Conservation (phyloP, 495 filamentous ascomycete genomes). For the Rhypophila decipiens region DNA sequence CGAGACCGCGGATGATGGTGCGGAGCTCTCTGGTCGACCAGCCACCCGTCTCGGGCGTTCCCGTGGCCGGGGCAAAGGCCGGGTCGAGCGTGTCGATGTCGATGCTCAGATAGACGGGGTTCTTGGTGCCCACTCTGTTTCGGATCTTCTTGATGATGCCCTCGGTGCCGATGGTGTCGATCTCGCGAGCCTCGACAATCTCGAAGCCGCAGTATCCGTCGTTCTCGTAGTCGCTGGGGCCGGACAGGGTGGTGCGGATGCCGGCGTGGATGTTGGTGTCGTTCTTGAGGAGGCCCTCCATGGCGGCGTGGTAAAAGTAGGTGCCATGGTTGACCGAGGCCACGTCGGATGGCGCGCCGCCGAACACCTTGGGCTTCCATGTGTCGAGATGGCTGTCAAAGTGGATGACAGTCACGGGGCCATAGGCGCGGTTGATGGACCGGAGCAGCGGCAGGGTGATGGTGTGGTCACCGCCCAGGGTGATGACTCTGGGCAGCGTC, state of each 20-base stretch:
- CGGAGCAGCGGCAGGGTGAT: constrained; percentile 74
- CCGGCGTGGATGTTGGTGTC: constrained; percentile 69
- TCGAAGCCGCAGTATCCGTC: constrained; percentile 64
- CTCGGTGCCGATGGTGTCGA: constrained; percentile 58
- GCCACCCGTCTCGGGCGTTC: constrained; percentile 69
- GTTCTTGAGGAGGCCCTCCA: constrained; percentile 71
- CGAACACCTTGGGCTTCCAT: constrained; percentile 60
- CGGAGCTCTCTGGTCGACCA: constrained; percentile 72
- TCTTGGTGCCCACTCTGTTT: constrained; percentile 53
- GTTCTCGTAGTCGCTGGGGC: constrained; percentile 67
- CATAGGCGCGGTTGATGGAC: constrained; percentile 69
- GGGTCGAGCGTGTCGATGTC: constrained; percentile 77
- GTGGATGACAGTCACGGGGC: constrained; percentile 76
- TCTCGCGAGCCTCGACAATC: constrained; percentile 64
- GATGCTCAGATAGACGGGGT: constrained; percentile 64
- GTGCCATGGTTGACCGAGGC: constrained; percentile 72
- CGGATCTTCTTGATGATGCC: constrained; percentile 59
- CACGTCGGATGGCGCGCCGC: constrained; percentile 54
- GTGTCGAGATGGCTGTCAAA: constrained; percentile 83
- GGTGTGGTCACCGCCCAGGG: constrained; percentile 78
- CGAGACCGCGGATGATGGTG: constrained; percentile 63
- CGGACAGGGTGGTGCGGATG: constrained; percentile 65
- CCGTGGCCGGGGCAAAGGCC: constrained; percentile 63
- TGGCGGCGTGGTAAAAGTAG: constrained; percentile 79
- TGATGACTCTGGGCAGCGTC: constrained; percentile 58